Evolutionary conservation across 208 protist species (phyloP).

Genomic region (Leishmania turanica): DNA sequence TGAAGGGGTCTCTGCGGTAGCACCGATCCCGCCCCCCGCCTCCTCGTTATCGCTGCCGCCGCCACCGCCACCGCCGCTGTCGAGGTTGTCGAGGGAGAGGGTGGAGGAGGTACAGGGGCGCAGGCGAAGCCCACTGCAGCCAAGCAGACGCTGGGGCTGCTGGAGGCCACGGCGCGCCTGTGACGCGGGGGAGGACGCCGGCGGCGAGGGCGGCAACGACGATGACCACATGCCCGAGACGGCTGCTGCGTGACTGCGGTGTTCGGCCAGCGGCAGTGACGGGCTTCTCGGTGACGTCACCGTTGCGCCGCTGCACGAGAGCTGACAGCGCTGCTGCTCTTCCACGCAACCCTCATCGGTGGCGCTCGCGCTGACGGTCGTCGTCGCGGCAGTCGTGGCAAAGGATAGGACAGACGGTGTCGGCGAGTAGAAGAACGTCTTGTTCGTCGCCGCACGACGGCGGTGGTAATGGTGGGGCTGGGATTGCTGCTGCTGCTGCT

Average conservation of each 20-base stretch:
- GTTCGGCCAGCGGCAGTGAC: not conserved
- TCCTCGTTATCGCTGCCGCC: not conserved
- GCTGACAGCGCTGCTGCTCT: not conserved
- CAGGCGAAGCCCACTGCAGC: not conserved
- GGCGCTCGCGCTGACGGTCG: not conserved
- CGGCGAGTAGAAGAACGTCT: constrained; percentile 27
- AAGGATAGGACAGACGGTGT: constrained; percentile 22
- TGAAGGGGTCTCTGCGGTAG: not conserved
- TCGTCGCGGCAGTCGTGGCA: constrained; percentile 14
- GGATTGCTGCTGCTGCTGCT: constrained; percentile 8
- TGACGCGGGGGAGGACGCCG: not conserved
- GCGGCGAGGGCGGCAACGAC: not conserved
- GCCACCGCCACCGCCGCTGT: not conserved
- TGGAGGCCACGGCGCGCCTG: not conserved
- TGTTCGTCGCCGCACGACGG: constrained; percentile 22
- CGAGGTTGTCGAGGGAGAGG: constrained; percentile 5
- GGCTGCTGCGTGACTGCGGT: not conserved
- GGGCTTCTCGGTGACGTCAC: not conserved
- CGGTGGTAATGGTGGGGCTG: not conserved
- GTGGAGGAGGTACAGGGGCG: not conserved
- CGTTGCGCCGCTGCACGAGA: not conserved
- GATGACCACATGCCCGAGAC: not conserved
- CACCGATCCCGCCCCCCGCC: not conserved
- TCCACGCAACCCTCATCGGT: constrained; percentile 3
- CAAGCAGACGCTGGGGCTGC: not conserved